These are phyloP conservation scores for Ceratobasidium theobromae DNA, from an alignment of 1,284 basidiomycete genomes.

Conservation along the genomic window DNA sequence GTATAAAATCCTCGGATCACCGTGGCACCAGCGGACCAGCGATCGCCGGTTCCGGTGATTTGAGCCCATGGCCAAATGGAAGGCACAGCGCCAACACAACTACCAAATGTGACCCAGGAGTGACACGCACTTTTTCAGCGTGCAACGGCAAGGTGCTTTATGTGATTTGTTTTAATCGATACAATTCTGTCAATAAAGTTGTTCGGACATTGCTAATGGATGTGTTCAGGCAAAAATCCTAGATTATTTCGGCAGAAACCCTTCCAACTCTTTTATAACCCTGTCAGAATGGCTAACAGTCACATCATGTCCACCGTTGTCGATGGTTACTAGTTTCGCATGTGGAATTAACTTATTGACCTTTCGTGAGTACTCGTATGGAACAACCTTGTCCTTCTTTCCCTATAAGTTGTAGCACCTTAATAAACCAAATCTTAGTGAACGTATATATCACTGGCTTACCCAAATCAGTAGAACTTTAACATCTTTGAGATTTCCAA, in stretches of 20 bases:
- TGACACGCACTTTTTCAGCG: too few relatives aligned
- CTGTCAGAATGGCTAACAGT: constrained; percentile 29
- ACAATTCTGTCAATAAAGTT: background rate
- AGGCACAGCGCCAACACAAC: too few relatives aligned
- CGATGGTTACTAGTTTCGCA: constrained; percentile 57
- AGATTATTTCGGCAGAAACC: constrained; percentile 28
- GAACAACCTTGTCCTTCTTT: constrained; percentile 65
- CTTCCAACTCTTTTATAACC: constrained; percentile 25
- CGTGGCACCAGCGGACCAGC: too few relatives aligned
- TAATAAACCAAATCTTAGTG: background rate
- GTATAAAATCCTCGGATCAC: too few relatives aligned
- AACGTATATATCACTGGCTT: constrained; percentile 39
- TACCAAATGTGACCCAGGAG: too few relatives aligned
- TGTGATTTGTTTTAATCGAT: too few relatives aligned
- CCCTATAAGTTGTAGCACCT: constrained; percentile 50
- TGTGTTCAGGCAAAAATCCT: background rate
- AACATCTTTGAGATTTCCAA: constrained; percentile 49
- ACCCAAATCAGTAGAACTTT: constrained; percentile 66
- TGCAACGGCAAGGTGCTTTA: background rate
- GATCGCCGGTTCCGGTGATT: too few relatives aligned
- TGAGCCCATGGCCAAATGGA: too few relatives aligned
- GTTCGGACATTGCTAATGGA: background rate
- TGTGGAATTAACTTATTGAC: constrained; percentile 57
- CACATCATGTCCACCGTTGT: constrained; percentile 64
- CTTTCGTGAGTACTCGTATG: constrained; percentile 57